A percentile compares a stretch with the other conserved stretches of the same genome.
phyloP scores from a whole-genome alignment of 2,329 filamentous ascomycete genomes.

The Calycina marina region DNA sequence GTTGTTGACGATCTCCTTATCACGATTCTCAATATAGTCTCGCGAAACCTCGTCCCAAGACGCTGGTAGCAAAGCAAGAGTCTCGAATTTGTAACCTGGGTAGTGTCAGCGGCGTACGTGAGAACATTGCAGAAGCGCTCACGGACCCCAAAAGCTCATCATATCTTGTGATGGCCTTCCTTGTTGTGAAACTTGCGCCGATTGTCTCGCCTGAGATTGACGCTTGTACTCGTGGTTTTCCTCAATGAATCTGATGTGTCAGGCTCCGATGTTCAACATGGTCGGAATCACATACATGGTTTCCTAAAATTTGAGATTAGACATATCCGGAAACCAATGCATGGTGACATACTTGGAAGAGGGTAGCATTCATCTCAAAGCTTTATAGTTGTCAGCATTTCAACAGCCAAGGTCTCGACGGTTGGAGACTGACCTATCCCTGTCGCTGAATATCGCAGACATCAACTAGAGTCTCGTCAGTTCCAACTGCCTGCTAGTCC shows the following conservation, averaged over 20 bases:
- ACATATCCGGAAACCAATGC: background rate
- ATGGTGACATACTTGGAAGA: constrained; percentile 54
- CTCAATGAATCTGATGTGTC: constrained; percentile 64
- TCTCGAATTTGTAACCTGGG: constrained; percentile 91
- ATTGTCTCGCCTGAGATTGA: constrained; percentile 43
- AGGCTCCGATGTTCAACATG: too few species aligned
- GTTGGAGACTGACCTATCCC: constrained; percentile 47
- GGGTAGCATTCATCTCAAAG: constrained; percentile 92
- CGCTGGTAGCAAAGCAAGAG: constrained; percentile 58
- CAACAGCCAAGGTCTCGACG: constrained; percentile 1
- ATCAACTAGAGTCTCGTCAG: constrained; percentile 48
- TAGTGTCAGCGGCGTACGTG: constrained; percentile 3
- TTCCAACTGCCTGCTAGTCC: background rate
- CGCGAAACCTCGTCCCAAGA: constrained; percentile 61
- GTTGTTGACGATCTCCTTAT: constrained; percentile 64
- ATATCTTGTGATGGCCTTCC: constrained; percentile 53
- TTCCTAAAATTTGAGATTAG: constrained; percentile 26
- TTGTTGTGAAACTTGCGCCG: constrained; percentile 30
- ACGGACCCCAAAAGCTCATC: constrained; percentile 82
- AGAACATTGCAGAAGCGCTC: background rate
- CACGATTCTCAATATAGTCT: constrained; percentile 65
- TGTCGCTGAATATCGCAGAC: constrained; percentile 66
- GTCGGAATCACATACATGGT: constrained; percentile 41
- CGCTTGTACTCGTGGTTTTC: constrained; percentile 69
- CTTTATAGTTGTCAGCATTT: constrained; percentile 31